These are phyloP conservation scores for Nakazawaea siamensis DNA, from an alignment of 805 yeast genomes.

Conservation along the genomic window DNA sequence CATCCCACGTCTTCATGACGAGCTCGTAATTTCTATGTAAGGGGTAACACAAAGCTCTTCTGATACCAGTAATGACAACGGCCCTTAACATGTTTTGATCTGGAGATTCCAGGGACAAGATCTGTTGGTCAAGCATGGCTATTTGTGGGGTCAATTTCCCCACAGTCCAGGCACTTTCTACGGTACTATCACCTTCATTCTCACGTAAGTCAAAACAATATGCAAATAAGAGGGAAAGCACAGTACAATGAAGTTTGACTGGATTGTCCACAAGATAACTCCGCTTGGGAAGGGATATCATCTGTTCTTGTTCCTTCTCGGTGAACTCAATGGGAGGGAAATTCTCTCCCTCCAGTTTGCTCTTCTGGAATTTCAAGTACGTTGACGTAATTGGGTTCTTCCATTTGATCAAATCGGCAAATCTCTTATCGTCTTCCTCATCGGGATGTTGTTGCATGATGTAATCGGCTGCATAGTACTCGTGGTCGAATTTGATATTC, in stretches of 20 bases:
- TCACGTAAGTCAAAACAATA: conserved; percentile 71
- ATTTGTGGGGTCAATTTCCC: conserved; percentile 83
- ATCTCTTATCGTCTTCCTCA: conserved; percentile 41
- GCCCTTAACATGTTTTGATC: conserved; percentile 36
- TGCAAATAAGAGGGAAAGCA: conserved; percentile 63
- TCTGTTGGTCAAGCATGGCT: conserved; percentile 56
- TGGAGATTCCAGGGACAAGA: conserved; percentile 26
- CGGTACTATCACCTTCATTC: conserved; percentile 60
- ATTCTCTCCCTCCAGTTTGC: conserved; percentile 12
- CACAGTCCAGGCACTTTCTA: conserved; percentile 91
- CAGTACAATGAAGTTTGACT: conserved; percentile 50
- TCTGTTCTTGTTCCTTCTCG: conserved; percentile 52
- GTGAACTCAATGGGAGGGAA: conserved; percentile 44
- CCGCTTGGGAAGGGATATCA: conserved; percentile 63
- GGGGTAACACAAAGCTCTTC: conserved; percentile 77
- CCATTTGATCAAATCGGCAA: conserved; percentile 41
- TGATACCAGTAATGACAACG: conserved; percentile 48
- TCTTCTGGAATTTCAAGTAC: conserved; percentile 38
- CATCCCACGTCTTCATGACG: conserved; percentile 60
- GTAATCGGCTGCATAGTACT: conserved; percentile 80
- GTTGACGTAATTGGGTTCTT: conserved; percentile 35
- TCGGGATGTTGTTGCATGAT: conserved; percentile 49
- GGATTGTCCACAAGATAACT: conserved; percentile 47
- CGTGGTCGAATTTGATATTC: conserved; percentile 74
- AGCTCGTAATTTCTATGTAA: conserved; percentile 65